Percentiles rank a stretch among this genome's conserved stretches.
These are phyloP conservation scores for Colletotrichum sp. DNA, from an alignment of 2,329 filamentous ascomycete genomes.

Conservation along the genomic window DNA sequence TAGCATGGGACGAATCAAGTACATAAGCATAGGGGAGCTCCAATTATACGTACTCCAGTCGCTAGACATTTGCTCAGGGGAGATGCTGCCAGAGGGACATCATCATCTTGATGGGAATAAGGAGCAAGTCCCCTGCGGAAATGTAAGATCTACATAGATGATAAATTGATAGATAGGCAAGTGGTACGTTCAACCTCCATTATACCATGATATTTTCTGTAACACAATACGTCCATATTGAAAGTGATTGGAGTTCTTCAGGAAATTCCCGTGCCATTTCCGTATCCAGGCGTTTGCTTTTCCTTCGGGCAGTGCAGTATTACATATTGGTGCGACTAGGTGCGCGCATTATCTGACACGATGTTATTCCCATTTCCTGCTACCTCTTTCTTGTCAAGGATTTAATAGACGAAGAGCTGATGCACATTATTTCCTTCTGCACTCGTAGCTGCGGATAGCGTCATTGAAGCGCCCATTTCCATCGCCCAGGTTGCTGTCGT, in stretches of 20 bases:
- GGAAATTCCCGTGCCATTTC: not conserved
- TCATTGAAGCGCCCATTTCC: constrained; percentile 4
- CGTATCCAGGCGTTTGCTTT: not conserved
- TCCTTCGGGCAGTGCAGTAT: not conserved
- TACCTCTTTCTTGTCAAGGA: not conserved
- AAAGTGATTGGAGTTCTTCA: not conserved
- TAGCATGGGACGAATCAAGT: not conserved
- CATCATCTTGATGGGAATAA: not conserved
- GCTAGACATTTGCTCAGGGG: not conserved
- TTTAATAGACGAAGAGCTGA: not conserved
- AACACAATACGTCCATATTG: not conserved
- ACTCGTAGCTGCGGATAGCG: not conserved
- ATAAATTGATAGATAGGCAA: not conserved
- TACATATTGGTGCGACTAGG: not conserved
- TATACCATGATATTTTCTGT: not conserved
- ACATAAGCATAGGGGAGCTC: not conserved
- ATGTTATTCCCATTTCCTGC: not conserved
- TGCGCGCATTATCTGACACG: not conserved
- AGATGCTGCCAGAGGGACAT: not conserved
- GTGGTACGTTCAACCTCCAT: not conserved
- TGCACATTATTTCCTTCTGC: not conserved
- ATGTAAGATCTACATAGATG: not conserved
- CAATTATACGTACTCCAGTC: not conserved
- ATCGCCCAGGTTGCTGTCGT: not conserved
- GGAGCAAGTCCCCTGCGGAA: not conserved